Evolutionary conservation across 306 rosid species (phyloP).

Genomic region (Acmispon strigosus): DNA sequence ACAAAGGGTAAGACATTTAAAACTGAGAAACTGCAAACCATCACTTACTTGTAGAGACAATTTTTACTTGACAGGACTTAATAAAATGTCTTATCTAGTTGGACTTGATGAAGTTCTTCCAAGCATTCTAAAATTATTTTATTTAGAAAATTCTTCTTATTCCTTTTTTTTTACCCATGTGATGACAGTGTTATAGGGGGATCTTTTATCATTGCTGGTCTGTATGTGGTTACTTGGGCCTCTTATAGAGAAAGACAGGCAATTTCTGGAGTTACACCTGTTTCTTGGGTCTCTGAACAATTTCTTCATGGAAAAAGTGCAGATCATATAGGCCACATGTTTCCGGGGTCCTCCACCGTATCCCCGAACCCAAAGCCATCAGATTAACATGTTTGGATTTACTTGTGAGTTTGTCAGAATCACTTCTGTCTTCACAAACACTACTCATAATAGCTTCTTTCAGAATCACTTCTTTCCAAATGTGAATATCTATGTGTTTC

Average conservation of each 20-base stretch:
- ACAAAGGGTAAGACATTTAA: neutral
- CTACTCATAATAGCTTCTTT: no score
- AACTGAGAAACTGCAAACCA: neutral
- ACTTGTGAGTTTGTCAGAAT: no score
- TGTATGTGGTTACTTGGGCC: conserved; percentile 80
- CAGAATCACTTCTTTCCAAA: no score
- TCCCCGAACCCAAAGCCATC: conserved; percentile 28
- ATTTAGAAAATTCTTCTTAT: conserved; percentile 18
- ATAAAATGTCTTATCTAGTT: neutral
- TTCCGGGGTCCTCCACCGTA: conserved; percentile 4
- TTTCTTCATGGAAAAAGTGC: conserved; percentile 41
- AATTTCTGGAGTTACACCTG: conserved; percentile 24
- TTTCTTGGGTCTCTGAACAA: conserved; percentile 44
- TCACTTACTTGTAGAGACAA: neutral
- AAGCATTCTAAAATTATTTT: neutral
- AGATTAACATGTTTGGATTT: conserved; percentile 26
- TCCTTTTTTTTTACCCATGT: conserved; percentile 13
- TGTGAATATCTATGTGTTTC: no score
- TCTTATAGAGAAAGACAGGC: conserved; percentile 54
- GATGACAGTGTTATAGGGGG: conserved; percentile 76
- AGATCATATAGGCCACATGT: neutral
- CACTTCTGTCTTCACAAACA: no score
- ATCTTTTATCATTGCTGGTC: conserved; percentile 63
- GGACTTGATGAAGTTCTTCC: neutral
- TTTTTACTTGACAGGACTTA: neutral